Evolutionary conservation across 2,329 filamentous ascomycete species (phyloP).

Genomic region (Alternaria sp.): DNA sequence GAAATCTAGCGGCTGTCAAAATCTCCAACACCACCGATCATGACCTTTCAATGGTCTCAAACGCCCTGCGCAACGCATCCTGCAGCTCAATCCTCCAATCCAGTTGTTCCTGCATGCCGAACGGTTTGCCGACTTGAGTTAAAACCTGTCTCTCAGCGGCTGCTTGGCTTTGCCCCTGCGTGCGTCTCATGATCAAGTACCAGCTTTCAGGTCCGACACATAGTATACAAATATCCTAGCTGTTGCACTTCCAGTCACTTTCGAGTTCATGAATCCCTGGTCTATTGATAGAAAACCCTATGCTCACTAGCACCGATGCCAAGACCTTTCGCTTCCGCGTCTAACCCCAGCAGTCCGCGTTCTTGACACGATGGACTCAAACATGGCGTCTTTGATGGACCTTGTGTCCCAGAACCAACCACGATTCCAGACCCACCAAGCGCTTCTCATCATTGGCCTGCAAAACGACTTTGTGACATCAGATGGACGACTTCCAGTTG

Average conservation of each 20-base stretch:
- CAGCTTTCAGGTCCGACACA: background rate
- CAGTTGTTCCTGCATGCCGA: conserved; percentile 21
- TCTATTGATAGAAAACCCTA: background rate
- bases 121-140: background rate
- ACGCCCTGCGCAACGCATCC: conserved; percentile 21
- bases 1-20: conserved; percentile 10
- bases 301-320: background rate
- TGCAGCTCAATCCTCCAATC: conserved; percentile 18
- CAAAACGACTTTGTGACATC: conserved; percentile 87
- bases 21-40: conserved; percentile 17
- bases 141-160: background rate
- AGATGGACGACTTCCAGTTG: conserved; percentile 73
- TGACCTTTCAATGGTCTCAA: conserved; percentile 1
- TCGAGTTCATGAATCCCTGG: background rate
- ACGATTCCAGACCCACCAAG: conserved; percentile 68
- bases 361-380: conserved; percentile 22
- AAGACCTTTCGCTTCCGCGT: conserved; percentile 5
- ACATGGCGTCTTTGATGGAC: conserved; percentile 55
- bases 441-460: conserved; percentile 83
- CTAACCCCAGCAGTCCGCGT: conserved; percentile 6
- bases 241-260: background rate
- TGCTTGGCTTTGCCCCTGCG: background rate
- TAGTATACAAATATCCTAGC: background rate
- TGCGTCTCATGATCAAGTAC: background rate
- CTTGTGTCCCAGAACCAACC: conserved; percentile 59